These are phyloP conservation scores for Turritis glabra DNA, from an alignment of 345 rosid species.

Conservation along the genomic window DNA sequence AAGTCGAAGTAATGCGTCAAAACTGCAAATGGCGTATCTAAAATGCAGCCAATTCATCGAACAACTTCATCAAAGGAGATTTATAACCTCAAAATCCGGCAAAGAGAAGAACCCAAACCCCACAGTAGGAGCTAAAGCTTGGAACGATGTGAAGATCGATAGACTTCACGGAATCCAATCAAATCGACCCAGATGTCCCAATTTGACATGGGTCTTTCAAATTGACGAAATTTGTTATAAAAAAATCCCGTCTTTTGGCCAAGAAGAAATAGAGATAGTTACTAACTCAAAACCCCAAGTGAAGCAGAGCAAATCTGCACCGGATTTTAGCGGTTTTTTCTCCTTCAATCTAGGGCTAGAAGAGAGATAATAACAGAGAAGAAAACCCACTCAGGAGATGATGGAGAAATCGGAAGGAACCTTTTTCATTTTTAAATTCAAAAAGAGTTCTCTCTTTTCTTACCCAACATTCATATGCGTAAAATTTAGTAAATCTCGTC, in stretches of 20 bases:
- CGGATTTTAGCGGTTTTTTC: not conserved
- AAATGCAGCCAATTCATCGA: slow-evolving; percentile 31
- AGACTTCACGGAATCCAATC: slow-evolving; percentile 1
- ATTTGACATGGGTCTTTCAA: not conserved
- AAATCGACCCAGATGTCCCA: slow-evolving; percentile 30
- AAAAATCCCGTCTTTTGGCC: not conserved
- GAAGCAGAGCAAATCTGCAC: slow-evolving; percentile 11
- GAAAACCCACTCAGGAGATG: not conserved
- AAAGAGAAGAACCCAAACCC: slow-evolving; percentile 1
- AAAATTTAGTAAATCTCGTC: not conserved
- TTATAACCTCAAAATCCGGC: slow-evolving; percentile 16
- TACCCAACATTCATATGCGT: not conserved
- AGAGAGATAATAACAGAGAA: not conserved
- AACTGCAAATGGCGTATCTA: slow-evolving; percentile 25
- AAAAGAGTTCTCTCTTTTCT: not conserved
- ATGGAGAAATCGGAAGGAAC: not conserved
- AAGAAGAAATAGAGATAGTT: not conserved
- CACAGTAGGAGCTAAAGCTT: slow-evolving; percentile 18
- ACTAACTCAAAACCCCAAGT: not conserved
- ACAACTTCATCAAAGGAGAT: slow-evolving; percentile 5
- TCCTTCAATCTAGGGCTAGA: not conserved
- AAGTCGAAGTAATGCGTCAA: not conserved
- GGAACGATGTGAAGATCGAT: slow-evolving; percentile 24
- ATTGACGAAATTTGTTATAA: not conserved
- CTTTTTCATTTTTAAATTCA: slow-evolving; percentile 3